A percentile compares a stretch with the other conserved stretches of the same genome.
phyloP scores from a whole-genome alignment of 2,329 filamentous ascomycete species.

The Furcasterigmium sp. region DNA sequence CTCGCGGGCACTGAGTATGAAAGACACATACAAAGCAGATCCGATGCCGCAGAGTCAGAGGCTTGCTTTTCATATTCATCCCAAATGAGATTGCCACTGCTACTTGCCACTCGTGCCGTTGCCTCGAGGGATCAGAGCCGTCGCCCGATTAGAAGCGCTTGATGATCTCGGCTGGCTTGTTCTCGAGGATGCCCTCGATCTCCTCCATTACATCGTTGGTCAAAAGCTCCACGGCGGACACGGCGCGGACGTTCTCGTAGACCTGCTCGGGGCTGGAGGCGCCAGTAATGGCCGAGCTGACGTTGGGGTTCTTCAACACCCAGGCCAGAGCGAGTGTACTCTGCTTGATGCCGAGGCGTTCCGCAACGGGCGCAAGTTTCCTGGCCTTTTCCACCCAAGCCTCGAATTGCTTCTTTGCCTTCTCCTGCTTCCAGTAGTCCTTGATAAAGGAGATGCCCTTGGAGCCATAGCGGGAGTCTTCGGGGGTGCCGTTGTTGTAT shows the following conservation, averaged over 20 bases:
- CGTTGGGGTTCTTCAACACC: constrained; percentile 57
- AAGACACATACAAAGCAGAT: too few relatives aligned
- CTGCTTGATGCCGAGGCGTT: constrained; percentile 55
- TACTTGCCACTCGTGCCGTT: not conserved
- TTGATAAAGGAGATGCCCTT: constrained; percentile 50
- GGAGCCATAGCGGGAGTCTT: constrained; percentile 52
- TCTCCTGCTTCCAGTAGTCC: constrained; percentile 42
- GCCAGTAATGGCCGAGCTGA: constrained; percentile 57
- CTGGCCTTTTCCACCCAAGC: constrained; percentile 54
- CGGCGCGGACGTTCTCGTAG: constrained; percentile 52
- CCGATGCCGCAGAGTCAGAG: too few relatives aligned
- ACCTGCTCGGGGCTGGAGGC: constrained; percentile 55
- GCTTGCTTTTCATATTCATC: not conserved
- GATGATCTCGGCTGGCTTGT: constrained; percentile 45
- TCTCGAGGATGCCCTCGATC: constrained; percentile 54
- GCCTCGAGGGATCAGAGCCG: not conserved
- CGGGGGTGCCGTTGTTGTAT: constrained; percentile 59
- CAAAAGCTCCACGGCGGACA: constrained; percentile 48
- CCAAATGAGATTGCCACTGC: not conserved
- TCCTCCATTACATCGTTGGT: constrained; percentile 53
- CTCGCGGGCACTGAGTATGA: constrained; percentile 35
- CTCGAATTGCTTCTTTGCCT: constrained; percentile 48
- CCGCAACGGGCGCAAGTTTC: constrained; percentile 56
- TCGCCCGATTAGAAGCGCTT: constrained; percentile 21
- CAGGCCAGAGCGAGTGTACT: constrained; percentile 54